Base-by-base conservation (phyloP, 148 eudicot genomes). In the Vaccinium vitisidaea region DNA sequence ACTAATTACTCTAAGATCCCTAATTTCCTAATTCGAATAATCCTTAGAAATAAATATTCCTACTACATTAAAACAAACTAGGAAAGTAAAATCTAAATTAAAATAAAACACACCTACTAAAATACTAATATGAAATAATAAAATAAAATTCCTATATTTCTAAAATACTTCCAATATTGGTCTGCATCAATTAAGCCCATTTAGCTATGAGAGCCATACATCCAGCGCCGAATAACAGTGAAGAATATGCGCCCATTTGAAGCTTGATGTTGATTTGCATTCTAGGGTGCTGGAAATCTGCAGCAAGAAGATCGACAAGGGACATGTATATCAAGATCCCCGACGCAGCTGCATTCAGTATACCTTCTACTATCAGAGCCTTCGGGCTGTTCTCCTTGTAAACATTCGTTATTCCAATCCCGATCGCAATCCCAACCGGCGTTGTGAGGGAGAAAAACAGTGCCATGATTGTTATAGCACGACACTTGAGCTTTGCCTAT, bases 251-350 rank as follows among this genome's bases (percentile, higher is more conserved):
- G 8, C 67, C 80, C 18, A 83, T 39, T 74, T 50, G 79, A 48
- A 83, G 84, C 30, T 74, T 83, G 8, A 39, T 1, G n/a, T 74
- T 74, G 19, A 13, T 12, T 74, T 55, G 80, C 80, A 74, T 18
- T 36, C 79, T 83, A 3, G 84, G 67, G 76, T 43, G 39, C 70
- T 54, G 58, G 25, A 71, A 83, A 83, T 83, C 84, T 1, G 79
- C 70, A 5, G 84, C 80, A 67, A 83, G 84, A 53, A 83, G 79
- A 48, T 83, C 84, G 8, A 83, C 84, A 1, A 83, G 69, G 18
- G 84, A 48, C 84, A 83, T 83, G 58, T 83, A 83, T 9, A 83
- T 73, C 59, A 83, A 75, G 21, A 83, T 83, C 15, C 80, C 84
- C 5, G 84, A 65, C 5, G 84, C 13, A 2, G 84, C 84, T 16